Percentiles rank a stretch among this genome's conserved stretches.
Conservation (phyloP, 1,284 basidiomycete genomes). For the Pascua sp. region DNA sequence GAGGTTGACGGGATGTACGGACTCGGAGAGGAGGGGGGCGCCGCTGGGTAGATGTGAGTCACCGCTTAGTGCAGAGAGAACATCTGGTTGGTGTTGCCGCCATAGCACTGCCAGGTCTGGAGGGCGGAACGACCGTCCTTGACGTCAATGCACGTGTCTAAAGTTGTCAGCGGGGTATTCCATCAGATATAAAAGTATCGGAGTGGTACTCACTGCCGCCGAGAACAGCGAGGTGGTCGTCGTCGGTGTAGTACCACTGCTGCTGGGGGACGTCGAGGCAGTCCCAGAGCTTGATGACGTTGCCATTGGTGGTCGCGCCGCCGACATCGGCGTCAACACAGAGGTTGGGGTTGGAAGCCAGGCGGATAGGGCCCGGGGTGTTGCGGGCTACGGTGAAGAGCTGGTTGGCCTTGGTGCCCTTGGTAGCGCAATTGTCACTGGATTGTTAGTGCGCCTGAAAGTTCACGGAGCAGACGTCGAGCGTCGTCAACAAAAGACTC, state of each 20-base stretch:
- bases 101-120: constrained; percentile 27
- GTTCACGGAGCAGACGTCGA: too few species aligned
- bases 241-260: constrained; percentile 13
- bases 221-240: constrained; percentile 9
- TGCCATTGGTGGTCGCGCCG: constrained; percentile 15
- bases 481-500: too few species aligned
- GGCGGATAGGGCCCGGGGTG: background rate
- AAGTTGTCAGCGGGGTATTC: too few species aligned
- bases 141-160: too few species aligned
- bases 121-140: constrained; percentile 18
- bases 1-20: too few species aligned
- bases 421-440: too few species aligned
- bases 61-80: background rate
- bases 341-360: constrained; percentile 3
- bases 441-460: too few species aligned
- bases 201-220: too few species aligned
- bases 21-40: too few species aligned
- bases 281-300: constrained; percentile 25
- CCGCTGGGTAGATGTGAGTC: too few species aligned
- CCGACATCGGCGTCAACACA: constrained; percentile 31
- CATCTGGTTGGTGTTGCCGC: constrained; percentile 22
- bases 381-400: background rate
- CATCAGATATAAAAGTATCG: too few species aligned
- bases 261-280: constrained; percentile 12
- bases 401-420: too few species aligned